Conservation (phyloP, 345 rosid genomes). For the Schrenkiella parvula region DNA sequence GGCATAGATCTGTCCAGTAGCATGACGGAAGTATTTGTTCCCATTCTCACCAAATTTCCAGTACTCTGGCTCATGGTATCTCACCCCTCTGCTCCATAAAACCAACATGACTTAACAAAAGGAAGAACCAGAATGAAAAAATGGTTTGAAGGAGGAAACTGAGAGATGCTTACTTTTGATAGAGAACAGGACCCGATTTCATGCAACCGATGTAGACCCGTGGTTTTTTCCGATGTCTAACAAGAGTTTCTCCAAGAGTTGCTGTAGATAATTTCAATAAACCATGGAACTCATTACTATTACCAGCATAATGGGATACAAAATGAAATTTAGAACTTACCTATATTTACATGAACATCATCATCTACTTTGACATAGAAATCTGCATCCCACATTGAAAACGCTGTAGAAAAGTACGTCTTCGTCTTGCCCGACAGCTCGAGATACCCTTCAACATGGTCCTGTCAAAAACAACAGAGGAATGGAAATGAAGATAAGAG, state of each 20-base stretch:
- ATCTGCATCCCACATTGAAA: conserved; percentile 89
- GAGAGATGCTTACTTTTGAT: conserved; percentile 58
- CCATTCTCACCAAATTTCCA: conserved; percentile 95
- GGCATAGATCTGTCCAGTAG: conserved; percentile 93
- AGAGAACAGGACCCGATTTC: conserved; percentile 97
- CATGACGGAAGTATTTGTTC: conserved; percentile 95
- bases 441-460: conserved; percentile 95
- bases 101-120: conserved; percentile 8
- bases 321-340: conserved; percentile 27
- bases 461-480: conserved; percentile 43
- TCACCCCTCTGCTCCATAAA: conserved; percentile 69
- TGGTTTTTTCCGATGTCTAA: conserved; percentile 71
- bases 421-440: conserved; percentile 98
- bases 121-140: background rate
- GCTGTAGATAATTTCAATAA: conserved; percentile 45
- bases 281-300: background rate
- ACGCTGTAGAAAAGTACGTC: conserved; percentile 88
- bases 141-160: background rate
- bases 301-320: background rate
- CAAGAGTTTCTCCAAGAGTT: conserved; percentile 87
- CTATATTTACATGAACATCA: conserved; percentile 97
- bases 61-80: conserved; percentile 94
- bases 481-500: conserved; percentile 6
- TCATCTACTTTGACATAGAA: conserved; percentile 97
- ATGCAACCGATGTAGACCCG: conserved; percentile 90